These are phyloP conservation scores for Coniochaeta prunicola DNA, from an alignment of 2,329 filamentous ascomycete genomes.

Conservation along the genomic window DNA sequence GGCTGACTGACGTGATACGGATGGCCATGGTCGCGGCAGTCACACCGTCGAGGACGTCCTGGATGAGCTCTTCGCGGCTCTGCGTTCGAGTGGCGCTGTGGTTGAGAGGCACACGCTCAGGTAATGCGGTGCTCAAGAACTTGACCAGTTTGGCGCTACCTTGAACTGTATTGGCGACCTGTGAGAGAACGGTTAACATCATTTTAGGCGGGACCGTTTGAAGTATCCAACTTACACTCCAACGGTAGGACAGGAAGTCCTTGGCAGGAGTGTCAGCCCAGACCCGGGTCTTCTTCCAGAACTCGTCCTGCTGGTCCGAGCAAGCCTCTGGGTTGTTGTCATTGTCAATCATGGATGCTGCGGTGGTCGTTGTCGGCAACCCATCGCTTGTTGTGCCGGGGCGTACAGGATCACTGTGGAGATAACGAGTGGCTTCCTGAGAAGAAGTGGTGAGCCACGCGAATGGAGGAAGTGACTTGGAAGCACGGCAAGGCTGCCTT, in stretches of 20 bases:
- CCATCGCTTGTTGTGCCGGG: neutral
- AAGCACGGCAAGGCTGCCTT: neutral
- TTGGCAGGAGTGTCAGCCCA: constrained; percentile 40
- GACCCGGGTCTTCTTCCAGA: constrained; percentile 42
- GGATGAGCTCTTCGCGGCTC: constrained; percentile 44
- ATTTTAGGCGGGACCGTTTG: neutral
- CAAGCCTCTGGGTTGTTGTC: neutral
- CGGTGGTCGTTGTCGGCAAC: neutral
- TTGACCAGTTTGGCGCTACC: constrained; percentile 34
- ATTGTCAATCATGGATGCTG: neutral
- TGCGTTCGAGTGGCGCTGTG: constrained; percentile 24
- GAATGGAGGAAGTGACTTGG: neutral
- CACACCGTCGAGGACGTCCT: constrained; percentile 46
- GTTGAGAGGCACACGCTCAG: constrained; percentile 36
- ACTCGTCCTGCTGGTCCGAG: constrained; percentile 22
- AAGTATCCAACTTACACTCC: constrained; percentile 38
- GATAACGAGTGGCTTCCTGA: neutral
- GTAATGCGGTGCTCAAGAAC: constrained; percentile 44
- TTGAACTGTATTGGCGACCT: constrained; percentile 44
- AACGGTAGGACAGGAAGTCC: constrained; percentile 45
- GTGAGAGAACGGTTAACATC: constrained; percentile 1
- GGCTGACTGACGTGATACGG: constrained; percentile 39
- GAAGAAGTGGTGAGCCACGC: neutral
- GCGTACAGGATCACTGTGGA: neutral
- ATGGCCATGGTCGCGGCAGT: constrained; percentile 51